Conservation (phyloP, 306 rosid genomes). For the Fragaria nilgerrensis region DNA sequence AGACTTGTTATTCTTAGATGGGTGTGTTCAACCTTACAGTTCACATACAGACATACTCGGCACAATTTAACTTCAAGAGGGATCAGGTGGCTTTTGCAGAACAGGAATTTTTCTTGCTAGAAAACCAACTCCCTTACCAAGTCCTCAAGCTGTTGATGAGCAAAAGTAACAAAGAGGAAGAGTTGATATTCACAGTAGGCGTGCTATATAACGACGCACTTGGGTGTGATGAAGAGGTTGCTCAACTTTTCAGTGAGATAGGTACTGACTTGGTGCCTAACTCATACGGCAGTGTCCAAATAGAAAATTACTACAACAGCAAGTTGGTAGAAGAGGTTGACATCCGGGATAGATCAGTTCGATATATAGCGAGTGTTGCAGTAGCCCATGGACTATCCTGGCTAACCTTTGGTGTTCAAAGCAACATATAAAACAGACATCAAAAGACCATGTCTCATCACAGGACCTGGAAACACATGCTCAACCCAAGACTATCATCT, state of each 20-base stretch:
- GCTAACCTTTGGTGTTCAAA: slow-evolving; percentile 9
- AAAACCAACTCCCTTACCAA: slow-evolving; percentile 27
- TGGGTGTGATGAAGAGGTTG: slow-evolving; percentile 43
- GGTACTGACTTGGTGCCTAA: slow-evolving; percentile 18
- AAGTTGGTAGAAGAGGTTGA: slow-evolving; percentile 5
- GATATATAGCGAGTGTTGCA: slow-evolving; percentile 14
- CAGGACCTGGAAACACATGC: background rate
- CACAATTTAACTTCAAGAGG: background rate
- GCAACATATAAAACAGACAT: background rate
- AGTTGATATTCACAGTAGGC: background rate
- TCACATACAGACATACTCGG: background rate
- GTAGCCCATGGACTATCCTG: slow-evolving; percentile 28
- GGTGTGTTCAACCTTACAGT: background rate
- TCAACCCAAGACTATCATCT: background rate
- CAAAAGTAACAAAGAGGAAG: too few relatives aligned
- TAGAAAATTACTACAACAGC: background rate
- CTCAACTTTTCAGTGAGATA: slow-evolving; percentile 19
- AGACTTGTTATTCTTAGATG: slow-evolving; percentile 19
- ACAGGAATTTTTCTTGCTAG: slow-evolving; percentile 29
- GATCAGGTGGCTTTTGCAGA: background rate
- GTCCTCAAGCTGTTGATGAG: slow-evolving; percentile 14
- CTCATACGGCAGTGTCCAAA: background rate
- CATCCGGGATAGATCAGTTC: slow-evolving; percentile 25
- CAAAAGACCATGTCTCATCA: background rate
- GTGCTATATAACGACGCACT: slow-evolving; percentile 25